Base-by-base conservation (phyloP, 1,284 basidiomycete genomes). In the Abortiporus biennis region DNA sequence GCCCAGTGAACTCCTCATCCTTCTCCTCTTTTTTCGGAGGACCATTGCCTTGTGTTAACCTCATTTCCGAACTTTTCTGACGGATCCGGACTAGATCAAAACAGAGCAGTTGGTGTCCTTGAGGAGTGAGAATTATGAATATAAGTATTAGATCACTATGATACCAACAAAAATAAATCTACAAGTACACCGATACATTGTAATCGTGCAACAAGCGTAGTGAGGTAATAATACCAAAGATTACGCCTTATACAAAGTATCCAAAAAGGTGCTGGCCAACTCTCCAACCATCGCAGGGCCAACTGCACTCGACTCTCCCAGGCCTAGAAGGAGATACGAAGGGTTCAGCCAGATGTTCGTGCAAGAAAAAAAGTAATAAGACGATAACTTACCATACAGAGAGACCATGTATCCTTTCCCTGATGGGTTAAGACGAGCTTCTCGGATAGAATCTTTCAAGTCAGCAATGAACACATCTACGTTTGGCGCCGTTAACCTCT, bases 251-350 rank as follows among this genome's bases (percentile, higher is more conserved):
- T 92, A 93, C 54, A 92, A 54, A 31, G 85, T 72, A 61, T 93
- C 90, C 55, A 94, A 65, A 67, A 90, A 93, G 16, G 80, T 75
- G 24, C 79, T 76, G 3, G 91, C 89, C 41, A 98, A 62, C 56
- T 91, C 74, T n/a, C 78, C 80, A 8, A 97, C 85, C 60, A 99
- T 80, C n/a, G 79, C 76, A 1, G 91, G 88, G 2, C 94, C 95
- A 6, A 92, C 85, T 3, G 84, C 80, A 48, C 86, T 95, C 41
- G 86, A 90, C 36, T 82, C 79, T 15, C 94, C 93, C 11, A 98
- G 68, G 46, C 94, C 94, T 92, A 52, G 27, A 41, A 17, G 27
- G 27, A 29, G 9, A 29, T 29, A 29, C 27, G n/a, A 29, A n/a
- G 27, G n/a, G 9, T 8, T 9, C 8, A n/a, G 13, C 23, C 23